Percentiles rank a stretch among this genome's conserved stretches.
Conservation (phyloP, 2,329 filamentous ascomycete genomes). For the Penicillium oxalicum region DNA sequence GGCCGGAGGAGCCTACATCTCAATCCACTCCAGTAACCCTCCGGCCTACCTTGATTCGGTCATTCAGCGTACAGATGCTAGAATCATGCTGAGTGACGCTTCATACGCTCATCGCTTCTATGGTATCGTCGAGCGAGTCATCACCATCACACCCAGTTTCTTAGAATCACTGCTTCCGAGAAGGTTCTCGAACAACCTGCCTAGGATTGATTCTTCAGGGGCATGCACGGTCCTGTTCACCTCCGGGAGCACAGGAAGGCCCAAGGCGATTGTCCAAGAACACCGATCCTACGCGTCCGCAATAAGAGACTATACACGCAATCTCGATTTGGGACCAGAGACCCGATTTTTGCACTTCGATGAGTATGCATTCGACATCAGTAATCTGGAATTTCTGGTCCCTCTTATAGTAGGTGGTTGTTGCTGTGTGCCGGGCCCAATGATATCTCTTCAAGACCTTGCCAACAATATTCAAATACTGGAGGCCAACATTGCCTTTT, state of each 20-base stretch:
- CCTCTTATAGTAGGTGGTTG: slow-evolving; percentile 12
- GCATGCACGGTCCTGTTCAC: slow-evolving; percentile 34
- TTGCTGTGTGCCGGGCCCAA: slow-evolving; percentile 11
- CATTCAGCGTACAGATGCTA: too few species aligned
- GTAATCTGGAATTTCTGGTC: slow-evolving; percentile 13
- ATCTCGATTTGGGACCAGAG: neutral
- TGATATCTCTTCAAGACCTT: slow-evolving; percentile 8
- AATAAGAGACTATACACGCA: neutral
- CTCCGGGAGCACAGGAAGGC: slow-evolving; percentile 41
- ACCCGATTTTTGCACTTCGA: slow-evolving; percentile 9
- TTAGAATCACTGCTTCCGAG: too few species aligned
- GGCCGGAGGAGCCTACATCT: too few species aligned
- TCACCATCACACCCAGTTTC: too few species aligned
- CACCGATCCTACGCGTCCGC: slow-evolving; percentile 20
- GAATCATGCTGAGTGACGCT: too few species aligned
- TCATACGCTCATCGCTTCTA: too few species aligned
- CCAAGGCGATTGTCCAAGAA: slow-evolving; percentile 38
- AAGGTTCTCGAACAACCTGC: too few species aligned
- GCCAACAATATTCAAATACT: neutral
- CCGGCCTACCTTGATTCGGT: too few species aligned
- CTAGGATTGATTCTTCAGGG: too few species aligned
- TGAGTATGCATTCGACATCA: slow-evolving; percentile 15
- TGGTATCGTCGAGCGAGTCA: too few species aligned
- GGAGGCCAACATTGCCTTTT: slow-evolving; percentile 10
- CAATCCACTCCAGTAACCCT: too few species aligned